Percentiles rank a stretch among this genome's conserved stretches.
phyloP scores from a whole-genome alignment of 2,329 filamentous ascomycete species.

The Cladosporium sp. region DNA sequence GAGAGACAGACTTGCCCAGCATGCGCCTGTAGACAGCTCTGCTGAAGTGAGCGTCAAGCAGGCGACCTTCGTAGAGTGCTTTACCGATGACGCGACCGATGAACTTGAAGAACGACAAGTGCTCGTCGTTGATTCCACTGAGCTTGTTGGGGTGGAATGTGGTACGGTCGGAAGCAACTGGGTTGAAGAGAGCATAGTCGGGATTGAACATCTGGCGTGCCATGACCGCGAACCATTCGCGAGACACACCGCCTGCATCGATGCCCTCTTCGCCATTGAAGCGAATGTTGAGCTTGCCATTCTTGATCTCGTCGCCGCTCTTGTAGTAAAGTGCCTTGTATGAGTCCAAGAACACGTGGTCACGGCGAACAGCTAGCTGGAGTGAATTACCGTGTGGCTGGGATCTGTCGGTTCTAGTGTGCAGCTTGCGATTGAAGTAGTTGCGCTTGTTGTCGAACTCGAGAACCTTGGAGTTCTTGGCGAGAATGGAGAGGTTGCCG shows the following conservation, averaged over 20 bases:
- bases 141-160: slow-evolving; percentile 98
- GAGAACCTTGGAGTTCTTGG: slow-evolving; percentile 97
- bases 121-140: slow-evolving; percentile 90
- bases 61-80: slow-evolving; percentile 89
- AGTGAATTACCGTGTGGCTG: slow-evolving; percentile 72
- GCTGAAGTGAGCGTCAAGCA: slow-evolving; percentile 98
- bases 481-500: slow-evolving; percentile 88
- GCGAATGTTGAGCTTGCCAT: slow-evolving; percentile 94
- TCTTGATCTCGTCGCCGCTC: slow-evolving; percentile 94
- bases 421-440: slow-evolving; percentile 93
- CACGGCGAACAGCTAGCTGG: slow-evolving; percentile 83
- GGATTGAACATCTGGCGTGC: slow-evolving; percentile 98
- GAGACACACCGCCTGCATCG: slow-evolving; percentile 92
- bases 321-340: slow-evolving; percentile 99
- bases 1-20: slow-evolving; percentile 86
- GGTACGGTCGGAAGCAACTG: slow-evolving; percentile 92
- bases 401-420: slow-evolving; percentile 65
- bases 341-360: slow-evolving; percentile 96
- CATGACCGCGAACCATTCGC: slow-evolving; percentile 98
- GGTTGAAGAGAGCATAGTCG: slow-evolving; percentile 93
- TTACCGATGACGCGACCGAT: slow-evolving; percentile 98
- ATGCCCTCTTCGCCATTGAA: slow-evolving; percentile 98
- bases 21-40: slow-evolving; percentile 98
- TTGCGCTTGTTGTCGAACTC: slow-evolving; percentile 99
- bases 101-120: slow-evolving; percentile 98